Percentiles rank a stretch among this genome's conserved stretches.
Evolutionary conservation across 2,329 filamentous ascomycete genomes (phyloP).

Genomic region (Nothophaeocryptopus gaeumannii): DNA sequence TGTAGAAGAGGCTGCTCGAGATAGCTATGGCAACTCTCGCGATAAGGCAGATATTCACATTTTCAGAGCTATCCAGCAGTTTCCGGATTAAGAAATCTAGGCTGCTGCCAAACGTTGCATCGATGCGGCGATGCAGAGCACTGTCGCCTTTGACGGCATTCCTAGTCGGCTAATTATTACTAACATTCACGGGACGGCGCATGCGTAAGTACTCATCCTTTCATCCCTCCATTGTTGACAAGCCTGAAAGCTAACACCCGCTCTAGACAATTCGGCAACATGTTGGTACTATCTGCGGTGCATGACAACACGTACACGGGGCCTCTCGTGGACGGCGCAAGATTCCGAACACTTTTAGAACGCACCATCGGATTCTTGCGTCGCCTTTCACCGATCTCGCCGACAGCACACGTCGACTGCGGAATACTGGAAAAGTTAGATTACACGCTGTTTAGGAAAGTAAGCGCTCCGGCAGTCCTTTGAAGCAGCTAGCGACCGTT

Average conservation of each 20-base stretch:
- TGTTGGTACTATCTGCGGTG: constrained; percentile 80
- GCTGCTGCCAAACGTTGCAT: constrained; percentile 53
- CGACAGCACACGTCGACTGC: constrained; percentile 70
- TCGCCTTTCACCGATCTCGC: constrained; percentile 69
- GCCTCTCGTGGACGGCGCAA: constrained; percentile 54
- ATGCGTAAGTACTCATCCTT: constrained; percentile 88
- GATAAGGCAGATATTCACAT: constrained; percentile 35
- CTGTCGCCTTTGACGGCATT: constrained; percentile 74
- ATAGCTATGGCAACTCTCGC: constrained; percentile 31
- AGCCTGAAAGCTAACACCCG: constrained; percentile 25
- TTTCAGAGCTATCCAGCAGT: constrained; percentile 35
- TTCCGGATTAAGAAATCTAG: constrained; percentile 30
- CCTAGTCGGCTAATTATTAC: constrained; percentile 73
- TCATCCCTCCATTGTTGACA: neutral
- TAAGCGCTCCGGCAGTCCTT: too few species aligned
- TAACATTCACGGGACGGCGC: constrained; percentile 90
- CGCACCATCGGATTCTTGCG: too few species aligned
- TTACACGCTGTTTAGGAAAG: constrained; percentile 34
- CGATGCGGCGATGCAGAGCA: constrained; percentile 77
- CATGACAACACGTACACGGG: constrained; percentile 59
- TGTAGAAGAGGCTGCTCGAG: constrained; percentile 29
- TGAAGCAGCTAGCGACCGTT: too few species aligned
- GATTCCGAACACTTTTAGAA: constrained; percentile 60
- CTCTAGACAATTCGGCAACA: constrained; percentile 88
- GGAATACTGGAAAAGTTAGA: constrained; percentile 63